Evolutionary conservation across 345 rosid species (phyloP).

Genomic region (Heritiera fomes): DNA sequence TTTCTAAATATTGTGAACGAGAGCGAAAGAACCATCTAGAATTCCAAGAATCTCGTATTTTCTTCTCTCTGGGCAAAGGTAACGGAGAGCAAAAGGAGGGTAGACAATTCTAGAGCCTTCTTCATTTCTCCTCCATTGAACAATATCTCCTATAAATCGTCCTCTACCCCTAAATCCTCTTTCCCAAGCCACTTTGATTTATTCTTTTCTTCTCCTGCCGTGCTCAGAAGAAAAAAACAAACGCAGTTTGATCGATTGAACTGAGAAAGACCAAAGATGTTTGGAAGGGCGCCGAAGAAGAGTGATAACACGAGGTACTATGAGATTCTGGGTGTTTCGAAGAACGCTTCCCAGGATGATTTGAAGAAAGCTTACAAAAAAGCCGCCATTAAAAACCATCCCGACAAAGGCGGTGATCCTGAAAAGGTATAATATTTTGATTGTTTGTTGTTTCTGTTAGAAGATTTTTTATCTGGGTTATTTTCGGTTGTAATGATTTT

Average conservation of each 20-base stretch:
- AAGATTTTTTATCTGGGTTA: slow-evolving; percentile 1
- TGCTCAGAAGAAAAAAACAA: neutral
- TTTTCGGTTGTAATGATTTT: slow-evolving; percentile 3
- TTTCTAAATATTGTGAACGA: too few relatives aligned
- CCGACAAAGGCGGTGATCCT: slow-evolving; percentile 99
- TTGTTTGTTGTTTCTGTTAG: too few relatives aligned
- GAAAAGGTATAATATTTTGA: slow-evolving; percentile 54
- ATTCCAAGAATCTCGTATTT: neutral
- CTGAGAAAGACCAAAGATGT: slow-evolving; percentile 44
- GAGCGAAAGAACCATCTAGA: neutral
- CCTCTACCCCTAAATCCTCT: neutral
- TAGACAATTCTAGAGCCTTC: slow-evolving; percentile 20
- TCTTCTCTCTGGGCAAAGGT: too few relatives aligned
- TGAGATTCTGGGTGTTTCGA: slow-evolving; percentile 81
- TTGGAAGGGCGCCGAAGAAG: slow-evolving; percentile 77
- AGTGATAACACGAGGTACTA: slow-evolving; percentile 79
- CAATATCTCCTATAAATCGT: neutral
- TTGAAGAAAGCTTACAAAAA: slow-evolving; percentile 86
- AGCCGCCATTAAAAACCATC: slow-evolving; percentile 94
- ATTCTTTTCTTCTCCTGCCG: too few relatives aligned
- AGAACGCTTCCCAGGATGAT: slow-evolving; percentile 74
- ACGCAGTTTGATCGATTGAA: neutral
- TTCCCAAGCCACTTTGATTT: neutral
- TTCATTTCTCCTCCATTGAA: neutral
- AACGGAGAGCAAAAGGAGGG: neutral